Evolutionary conservation across 495 filamentous ascomycete genomes (phyloP).

Genomic region (Aspergillus cavernicola): DNA sequence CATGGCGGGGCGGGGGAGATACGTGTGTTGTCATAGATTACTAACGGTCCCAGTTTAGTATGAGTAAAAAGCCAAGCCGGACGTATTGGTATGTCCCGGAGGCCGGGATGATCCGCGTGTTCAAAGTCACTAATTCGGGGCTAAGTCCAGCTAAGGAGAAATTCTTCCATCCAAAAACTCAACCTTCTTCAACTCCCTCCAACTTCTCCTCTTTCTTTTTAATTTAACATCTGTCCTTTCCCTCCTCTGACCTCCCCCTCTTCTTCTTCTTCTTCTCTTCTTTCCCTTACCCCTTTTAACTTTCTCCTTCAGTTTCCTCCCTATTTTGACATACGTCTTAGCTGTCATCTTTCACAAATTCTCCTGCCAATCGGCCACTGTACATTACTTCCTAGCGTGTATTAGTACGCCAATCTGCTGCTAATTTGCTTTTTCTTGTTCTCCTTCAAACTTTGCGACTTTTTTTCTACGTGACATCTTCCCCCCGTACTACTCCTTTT

Average conservation of each 20-base stretch:
- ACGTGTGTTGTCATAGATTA: neutral
- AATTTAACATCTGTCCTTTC: slow-evolving; percentile 11
- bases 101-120: slow-evolving; percentile 4
- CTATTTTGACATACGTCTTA: too few species aligned
- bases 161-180: neutral
- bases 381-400: slow-evolving; percentile 16
- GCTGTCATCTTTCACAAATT: slow-evolving; percentile 4
- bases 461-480: neutral
- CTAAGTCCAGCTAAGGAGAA: neutral
- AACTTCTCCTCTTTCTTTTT: neutral
- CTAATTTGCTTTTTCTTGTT: neutral
- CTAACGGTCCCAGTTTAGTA: neutral
- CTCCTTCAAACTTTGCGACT: neutral
- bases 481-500: slow-evolving; percentile 1
- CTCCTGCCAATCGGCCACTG: slow-evolving; percentile 2
- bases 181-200: neutral
- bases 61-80: neutral
- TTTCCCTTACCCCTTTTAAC: neutral
- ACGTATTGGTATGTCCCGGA: slow-evolving; percentile 3
- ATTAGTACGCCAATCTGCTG: slow-evolving; percentile 6
- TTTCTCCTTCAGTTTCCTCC: slow-evolving; percentile 2
- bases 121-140: neutral
- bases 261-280: slow-evolving; percentile 10
- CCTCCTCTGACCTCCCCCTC: slow-evolving; percentile 10
- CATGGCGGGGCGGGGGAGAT: slow-evolving; percentile 20